Conservation (phyloP, 129 eudicot species). For the Chrysanthemum lavandulifolium region DNA sequence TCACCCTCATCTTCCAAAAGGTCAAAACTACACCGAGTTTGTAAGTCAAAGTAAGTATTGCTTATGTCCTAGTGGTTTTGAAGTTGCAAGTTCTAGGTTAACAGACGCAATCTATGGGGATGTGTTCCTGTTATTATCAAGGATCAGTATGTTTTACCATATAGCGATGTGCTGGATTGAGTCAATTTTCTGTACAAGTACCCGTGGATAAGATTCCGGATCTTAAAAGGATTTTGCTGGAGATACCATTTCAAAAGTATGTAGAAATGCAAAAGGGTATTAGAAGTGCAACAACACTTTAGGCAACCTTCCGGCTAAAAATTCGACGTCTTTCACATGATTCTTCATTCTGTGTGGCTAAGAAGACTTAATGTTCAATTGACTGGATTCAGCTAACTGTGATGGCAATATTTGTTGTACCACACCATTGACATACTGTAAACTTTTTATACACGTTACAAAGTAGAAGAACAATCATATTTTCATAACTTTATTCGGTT, state of each 20-base stretch:
- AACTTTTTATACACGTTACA: no score
- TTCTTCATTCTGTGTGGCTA: conserved; percentile 15
- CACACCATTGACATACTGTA: no score
- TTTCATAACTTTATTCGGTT: no score
- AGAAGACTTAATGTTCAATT: conserved; percentile 6
- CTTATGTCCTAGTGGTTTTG: conserved; percentile 9
- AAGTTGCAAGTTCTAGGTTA: conserved; percentile 2
- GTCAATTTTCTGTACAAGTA: conserved; percentile 12
- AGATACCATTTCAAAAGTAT: conserved; percentile 7
- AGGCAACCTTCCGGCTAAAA: background rate
- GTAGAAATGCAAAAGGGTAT: background rate
- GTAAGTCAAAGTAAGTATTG: conserved; percentile 7
- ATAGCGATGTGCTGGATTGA: conserved; percentile 16
- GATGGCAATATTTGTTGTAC: no score
- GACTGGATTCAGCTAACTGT: no score
- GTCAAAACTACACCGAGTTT: conserved; percentile 9
- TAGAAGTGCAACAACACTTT: conserved; percentile 9
- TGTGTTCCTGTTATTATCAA: background rate
- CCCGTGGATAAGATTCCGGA: background rate
- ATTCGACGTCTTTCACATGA: conserved; percentile 11
- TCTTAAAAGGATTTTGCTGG: background rate
- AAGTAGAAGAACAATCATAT: no score
- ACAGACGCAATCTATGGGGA: background rate
- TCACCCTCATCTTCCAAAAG: conserved; percentile 6
- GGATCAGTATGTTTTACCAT: background rate